Base-by-base conservation (phyloP, 2,329 filamentous ascomycete genomes). In the Chaetomium olivaceum region DNA sequence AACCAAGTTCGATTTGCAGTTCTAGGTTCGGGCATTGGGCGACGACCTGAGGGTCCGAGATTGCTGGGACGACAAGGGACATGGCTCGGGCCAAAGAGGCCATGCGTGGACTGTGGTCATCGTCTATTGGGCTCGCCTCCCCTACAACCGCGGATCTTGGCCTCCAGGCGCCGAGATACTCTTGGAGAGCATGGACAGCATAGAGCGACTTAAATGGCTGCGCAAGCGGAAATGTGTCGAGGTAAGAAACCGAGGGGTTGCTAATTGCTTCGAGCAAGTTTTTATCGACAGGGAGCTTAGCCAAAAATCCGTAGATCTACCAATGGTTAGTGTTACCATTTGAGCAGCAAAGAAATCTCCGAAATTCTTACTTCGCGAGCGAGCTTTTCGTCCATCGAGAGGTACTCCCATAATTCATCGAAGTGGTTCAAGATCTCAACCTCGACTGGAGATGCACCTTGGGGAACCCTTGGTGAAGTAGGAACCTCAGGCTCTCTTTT, bases 371-470 rank as follows among this genome's bases (percentile, higher is more conserved):
- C 88, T 80, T 91, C 88, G 73, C 85, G 81, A 7, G 91, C 88
- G 51, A 92, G 79, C 58, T 80, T 82, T 65, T 93, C 88, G 54
- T 91, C 85, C 78, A 93, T 85, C 69, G 88, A 87, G 62, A 98
- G 82, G 72, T 94, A 90, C 52, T 87, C 85, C 83, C 95, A 97
- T 27, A 99, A 79, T 67, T 94, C 88, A 62, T 91, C 85, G 73
- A 97, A 96, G 76, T 96, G 91, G 64, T 88, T 84, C 70, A 95
- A 80, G 25, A 98, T 88, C 71, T 94, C 91, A 14, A 86, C 83
- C 74, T 98, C 92, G 2, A 98, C 83, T 43, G 80, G 84, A 68
- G 80, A 88, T 56, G 80, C 85, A 58, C 80, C 86, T 60, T 77
- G 82, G 67, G 80, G 81, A 61, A 83, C 78, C 33, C 81, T 71